Evolutionary conservation across 2,329 filamentous ascomycete genomes (phyloP), one percentile per base, ranked within the genome.

Genomic region (Hymenoscyphus repandus): DNA sequence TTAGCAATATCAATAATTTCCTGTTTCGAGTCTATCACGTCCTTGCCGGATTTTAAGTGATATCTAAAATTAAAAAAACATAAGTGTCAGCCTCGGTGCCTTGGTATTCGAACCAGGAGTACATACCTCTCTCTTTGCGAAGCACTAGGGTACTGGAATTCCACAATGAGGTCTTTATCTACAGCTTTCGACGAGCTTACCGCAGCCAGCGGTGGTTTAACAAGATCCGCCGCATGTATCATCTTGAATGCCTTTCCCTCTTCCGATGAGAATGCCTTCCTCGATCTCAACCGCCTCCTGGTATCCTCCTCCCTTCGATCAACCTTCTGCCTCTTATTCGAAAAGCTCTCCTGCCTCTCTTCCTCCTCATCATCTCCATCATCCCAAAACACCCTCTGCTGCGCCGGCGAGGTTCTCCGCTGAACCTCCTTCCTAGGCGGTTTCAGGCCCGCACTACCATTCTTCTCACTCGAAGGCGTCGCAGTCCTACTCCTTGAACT

Each of bases 111-210:
- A n/a, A n/a, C n/a, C n/a, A 20, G 34, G 13, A 20, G 38, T 30
- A 39, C 30, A 45, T 72, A 87, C 82, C 77, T 81, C 69, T 93
- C 88, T 47, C 79, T 78, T 45, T 77, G 76, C 50, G 82, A 79
- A 55, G 77, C 74, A 67, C 88, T 91, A 9, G 93, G 92, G 68
- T 97, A 97, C 67, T 93, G 88, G 59, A 97, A 72, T 64, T 84
- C 74, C 52, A 95, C 79, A 10, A 69, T 72, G 6, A 83, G 74
- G 52, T 81, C 73, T 43, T 73, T 69, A 10, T 38, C 33, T 43
- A 70, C 69, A 2, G 74, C 71, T 36, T 73, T 72, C 52, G 78
- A 70, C 11, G 75, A 73, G 1, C 74, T 74, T 27, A 75, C 73
- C 52, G 76, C 80, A 38, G 74, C 76, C 5, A 73, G 70, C 47